phyloP scores from a whole-genome alignment of 352 stramenopile genomes.

The Peronospora belbahrii region DNA sequence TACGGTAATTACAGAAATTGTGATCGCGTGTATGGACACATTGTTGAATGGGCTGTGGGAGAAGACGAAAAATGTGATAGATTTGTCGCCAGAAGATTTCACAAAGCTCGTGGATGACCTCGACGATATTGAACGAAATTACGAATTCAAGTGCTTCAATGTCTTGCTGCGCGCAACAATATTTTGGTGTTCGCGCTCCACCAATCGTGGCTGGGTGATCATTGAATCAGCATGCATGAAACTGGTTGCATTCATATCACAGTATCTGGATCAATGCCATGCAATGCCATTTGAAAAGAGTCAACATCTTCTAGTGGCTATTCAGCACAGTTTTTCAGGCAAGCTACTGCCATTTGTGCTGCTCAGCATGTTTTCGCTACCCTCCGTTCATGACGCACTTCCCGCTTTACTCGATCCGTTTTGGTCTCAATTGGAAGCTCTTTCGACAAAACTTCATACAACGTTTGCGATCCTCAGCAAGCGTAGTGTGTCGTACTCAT shows the following conservation, averaged over 20 bases:
- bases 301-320: conserved; percentile 19
- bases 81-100: conserved; percentile 4
- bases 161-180: conserved; percentile 59
- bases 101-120: conserved; percentile 17
- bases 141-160: conserved; percentile 80
- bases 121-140: conserved; percentile 37
- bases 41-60: conserved; percentile 50
- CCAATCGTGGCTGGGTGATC: conserved; percentile 43
- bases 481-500: conserved; percentile 1
- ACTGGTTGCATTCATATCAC: conserved; percentile 41
- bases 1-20: conserved; percentile 19
- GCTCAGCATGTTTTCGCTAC: conserved; percentile 56
- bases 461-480: conserved; percentile 9
- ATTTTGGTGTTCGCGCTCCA: conserved; percentile 65
- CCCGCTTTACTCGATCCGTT: conserved; percentile 33
- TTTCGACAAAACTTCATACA: conserved; percentile 23
- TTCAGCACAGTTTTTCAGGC: conserved; percentile 55
- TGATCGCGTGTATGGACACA: conserved; percentile 44
- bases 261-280: conserved; percentile 26
- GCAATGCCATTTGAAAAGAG: conserved; percentile 13
- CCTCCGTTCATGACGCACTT: conserved; percentile 40
- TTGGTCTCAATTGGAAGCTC: conserved; percentile 37
- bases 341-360: conserved; percentile 74
- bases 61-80: conserved; percentile 19
- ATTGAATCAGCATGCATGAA: conserved; percentile 44